Evolutionary conservation across 129 eudicot species (phyloP).

Genomic region (Mikania micrantha): DNA sequence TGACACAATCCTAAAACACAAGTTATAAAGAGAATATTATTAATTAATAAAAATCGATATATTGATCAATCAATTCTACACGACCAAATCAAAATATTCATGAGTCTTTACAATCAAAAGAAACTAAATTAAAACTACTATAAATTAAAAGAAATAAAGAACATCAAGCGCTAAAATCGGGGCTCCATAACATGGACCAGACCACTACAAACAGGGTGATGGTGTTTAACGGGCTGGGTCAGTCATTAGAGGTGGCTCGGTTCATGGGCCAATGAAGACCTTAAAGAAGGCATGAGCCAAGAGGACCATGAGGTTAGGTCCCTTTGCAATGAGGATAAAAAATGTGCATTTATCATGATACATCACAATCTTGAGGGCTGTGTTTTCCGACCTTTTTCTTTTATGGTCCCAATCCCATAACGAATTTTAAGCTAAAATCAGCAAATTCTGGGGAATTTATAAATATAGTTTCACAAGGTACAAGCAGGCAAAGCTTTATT

Average conservation of each 20-base stretch:
- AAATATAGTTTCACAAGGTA: constrained; percentile 8
- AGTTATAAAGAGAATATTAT: no score
- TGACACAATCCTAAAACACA: no score
- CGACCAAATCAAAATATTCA: no score
- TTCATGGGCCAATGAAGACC: background rate
- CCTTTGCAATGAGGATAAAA: constrained; percentile 12
- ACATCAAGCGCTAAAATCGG: no score
- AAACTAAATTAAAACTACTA: no score
- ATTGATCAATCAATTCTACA: no score
- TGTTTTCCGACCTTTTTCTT: background rate
- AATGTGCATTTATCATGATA: constrained; percentile 14
- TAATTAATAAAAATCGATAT: no score
- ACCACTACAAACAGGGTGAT: background rate
- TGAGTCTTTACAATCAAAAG: no score
- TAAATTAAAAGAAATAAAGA: no score
- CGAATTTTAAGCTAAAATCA: constrained; percentile 6
- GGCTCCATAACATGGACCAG: no score
- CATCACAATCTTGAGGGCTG: constrained; percentile 19
- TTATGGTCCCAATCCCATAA: constrained; percentile 20
- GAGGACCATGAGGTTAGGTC: constrained; percentile 12
- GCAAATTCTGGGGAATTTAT: constrained; percentile 12
- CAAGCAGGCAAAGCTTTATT: background rate
- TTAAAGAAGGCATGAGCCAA: constrained; percentile 6
- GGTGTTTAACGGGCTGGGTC: background rate
- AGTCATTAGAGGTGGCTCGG: background rate